Base-by-base conservation (phyloP, 177 flowering plant genomes). In the Vitis hybrid region DNA sequence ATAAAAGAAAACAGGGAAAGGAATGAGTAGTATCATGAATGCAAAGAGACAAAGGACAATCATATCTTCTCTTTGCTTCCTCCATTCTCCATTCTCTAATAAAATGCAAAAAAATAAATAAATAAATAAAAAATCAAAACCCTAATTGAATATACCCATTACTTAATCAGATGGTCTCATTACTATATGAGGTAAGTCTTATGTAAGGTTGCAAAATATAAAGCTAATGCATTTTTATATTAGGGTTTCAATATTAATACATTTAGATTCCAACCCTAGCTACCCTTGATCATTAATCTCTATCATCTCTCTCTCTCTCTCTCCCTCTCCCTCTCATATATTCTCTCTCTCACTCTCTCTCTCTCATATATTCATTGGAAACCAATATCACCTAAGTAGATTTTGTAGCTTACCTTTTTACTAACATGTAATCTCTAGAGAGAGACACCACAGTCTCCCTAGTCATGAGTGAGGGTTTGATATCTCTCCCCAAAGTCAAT, bases 381-480 rank as follows among this genome's bases (percentile, higher is more conserved):
- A 80, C 83, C 80, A 82, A 77, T 77, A 87, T 83, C 78, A 80
- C 64, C 70, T 15, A 75, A 76, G 69, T 67, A 80, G 90, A 87
- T 89, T 74, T 83, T 79, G 75, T 75, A 85, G 88, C 83, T 75
- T 65, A 70, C 82, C 90, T 87, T 89, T 89, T 81, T 63, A 75
- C 78, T 60, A 82, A 82, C 91, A 82, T 78, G 80, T 68, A 77
- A 84, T 84, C 86, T 70, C 86, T 70, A 52, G 60, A 69, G 64
- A 71, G 74, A 72, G 82, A 68, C 79, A 70, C 65, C 61, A 76
- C 74, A 80, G 89, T 83, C 85, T 75, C 76, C 80, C 63, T 21
- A 9, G 74, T 68, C 72, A 86, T 85, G 85, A 82, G 80, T 82
- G 60, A 14, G 26, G 23, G 26, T 57, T 76, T 79, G 74, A 76